phyloP scores from a whole-genome alignment of 495 filamentous ascomycete genomes.

The Parachaetomium inaequale region DNA sequence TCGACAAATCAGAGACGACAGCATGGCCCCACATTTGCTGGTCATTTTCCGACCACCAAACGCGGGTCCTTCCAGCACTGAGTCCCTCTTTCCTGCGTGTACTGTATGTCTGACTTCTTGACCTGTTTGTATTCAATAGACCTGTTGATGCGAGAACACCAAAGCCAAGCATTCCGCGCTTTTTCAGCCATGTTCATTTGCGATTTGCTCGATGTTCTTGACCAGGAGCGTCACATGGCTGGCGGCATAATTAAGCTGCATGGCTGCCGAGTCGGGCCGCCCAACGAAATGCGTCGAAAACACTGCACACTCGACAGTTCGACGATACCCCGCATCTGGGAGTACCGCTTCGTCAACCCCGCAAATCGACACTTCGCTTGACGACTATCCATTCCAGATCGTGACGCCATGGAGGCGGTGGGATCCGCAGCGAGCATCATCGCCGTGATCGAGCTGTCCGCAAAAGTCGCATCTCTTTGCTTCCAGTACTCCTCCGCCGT shows the following conservation, averaged over 20 bases:
- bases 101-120: neutral
- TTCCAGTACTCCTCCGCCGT: slow-evolving; percentile 32
- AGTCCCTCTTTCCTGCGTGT: neutral
- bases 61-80: too few relatives aligned
- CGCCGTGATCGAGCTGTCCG: slow-evolving; percentile 36
- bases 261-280: neutral
- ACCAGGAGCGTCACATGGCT: neutral
- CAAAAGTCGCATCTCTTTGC: slow-evolving; percentile 31
- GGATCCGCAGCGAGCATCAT: slow-evolving; percentile 34
- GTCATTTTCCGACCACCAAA: slow-evolving; percentile 1
- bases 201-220: neutral
- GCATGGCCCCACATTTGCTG: neutral
- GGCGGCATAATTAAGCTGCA: neutral
- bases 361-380: slow-evolving; percentile 3
- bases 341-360: slow-evolving; percentile 3
- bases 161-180: neutral
- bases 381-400: slow-evolving; percentile 1
- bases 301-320: slow-evolving; percentile 1
- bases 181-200: neutral
- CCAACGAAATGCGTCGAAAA: neutral
- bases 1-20: neutral
- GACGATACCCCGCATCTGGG: neutral
- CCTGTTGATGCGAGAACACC: neutral
- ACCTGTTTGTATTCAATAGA: slow-evolving; percentile 1
- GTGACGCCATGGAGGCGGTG: slow-evolving; percentile 11